Conservation (phyloP, 2,329 filamentous ascomycete genomes). For the Phaeophleospora eucalypticola region DNA sequence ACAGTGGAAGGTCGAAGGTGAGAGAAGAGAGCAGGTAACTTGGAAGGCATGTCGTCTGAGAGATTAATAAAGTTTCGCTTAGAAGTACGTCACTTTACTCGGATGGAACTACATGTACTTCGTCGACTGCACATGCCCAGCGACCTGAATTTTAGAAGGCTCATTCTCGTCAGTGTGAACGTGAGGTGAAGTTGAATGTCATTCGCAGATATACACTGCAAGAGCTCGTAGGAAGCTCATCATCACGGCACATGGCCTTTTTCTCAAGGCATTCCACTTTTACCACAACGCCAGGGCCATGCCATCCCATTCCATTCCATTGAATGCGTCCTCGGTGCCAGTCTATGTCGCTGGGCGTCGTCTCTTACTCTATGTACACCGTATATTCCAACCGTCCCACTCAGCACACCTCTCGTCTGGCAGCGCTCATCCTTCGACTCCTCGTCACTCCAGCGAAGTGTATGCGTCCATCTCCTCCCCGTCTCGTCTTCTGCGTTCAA, state of each 20-base stretch:
- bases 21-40: no score
- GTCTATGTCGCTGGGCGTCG: neutral
- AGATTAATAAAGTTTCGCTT: no score
- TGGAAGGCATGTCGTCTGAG: no score
- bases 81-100: no score
- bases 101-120: no score
- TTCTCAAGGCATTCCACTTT: neutral
- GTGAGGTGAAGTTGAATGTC: no score
- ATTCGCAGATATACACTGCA: neutral
- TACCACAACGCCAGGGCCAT: slow-evolving; percentile 1
- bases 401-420: neutral
- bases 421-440: neutral
- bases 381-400: neutral
- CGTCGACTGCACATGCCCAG: no score
- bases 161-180: no score
- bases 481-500: slow-evolving; percentile 50
- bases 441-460: slow-evolving; percentile 60
- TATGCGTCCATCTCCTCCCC: slow-evolving; percentile 60
- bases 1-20: no score
- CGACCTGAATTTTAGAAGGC: no score
- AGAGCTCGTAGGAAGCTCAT: neutral
- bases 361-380: slow-evolving; percentile 11
- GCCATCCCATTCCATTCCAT: slow-evolving; percentile 4
- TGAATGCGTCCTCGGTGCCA: neutral
- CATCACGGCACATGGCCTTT: neutral